Percentiles rank a stretch among this genome's conserved stretches.
These are phyloP conservation scores for Calonectria honghensis DNA, from an alignment of 2,329 filamentous ascomycete species.

Conservation along the genomic window DNA sequence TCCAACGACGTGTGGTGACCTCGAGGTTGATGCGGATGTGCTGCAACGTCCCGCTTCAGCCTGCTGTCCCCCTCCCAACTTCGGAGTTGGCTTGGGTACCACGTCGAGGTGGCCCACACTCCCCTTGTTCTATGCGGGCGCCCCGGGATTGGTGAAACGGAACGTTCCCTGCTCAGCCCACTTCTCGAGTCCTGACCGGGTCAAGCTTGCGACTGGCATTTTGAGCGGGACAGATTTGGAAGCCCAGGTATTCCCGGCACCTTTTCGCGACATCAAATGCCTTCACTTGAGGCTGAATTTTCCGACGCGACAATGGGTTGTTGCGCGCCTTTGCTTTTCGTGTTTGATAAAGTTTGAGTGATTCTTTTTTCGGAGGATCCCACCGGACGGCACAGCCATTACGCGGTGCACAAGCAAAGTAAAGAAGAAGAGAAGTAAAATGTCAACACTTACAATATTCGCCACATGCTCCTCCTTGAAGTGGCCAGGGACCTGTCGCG, in stretches of 20 bases:
- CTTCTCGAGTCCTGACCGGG: conserved; percentile 63
- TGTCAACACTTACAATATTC: conserved; percentile 55
- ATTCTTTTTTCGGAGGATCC: conserved; percentile 18
- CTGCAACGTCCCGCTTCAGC: conserved; percentile 56
- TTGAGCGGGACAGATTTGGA: conserved; percentile 45
- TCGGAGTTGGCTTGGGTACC: conserved; percentile 47
- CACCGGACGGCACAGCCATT: neutral
- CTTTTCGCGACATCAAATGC: conserved; percentile 39
- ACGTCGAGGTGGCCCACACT: conserved; percentile 51
- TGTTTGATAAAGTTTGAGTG: conserved; percentile 27
- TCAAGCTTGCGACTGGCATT: conserved; percentile 66
- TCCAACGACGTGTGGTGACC: conserved; percentile 40
- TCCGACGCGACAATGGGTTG: conserved; percentile 45
- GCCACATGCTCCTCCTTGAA: conserved; percentile 57
- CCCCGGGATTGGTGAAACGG: conserved; percentile 72
- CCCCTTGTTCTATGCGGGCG: conserved; percentile 56
- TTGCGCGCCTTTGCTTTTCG: conserved; percentile 37
- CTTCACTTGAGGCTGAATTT: conserved; percentile 53
- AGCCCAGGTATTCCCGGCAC: conserved; percentile 49
- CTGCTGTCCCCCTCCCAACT: conserved; percentile 47
- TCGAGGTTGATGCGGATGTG: conserved; percentile 45
- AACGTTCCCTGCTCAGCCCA: conserved; percentile 69
- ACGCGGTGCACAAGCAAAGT: conserved; percentile 6
- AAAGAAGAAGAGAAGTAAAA: conserved; percentile 28
- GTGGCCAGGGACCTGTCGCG: conserved; percentile 54